phyloP scores from a whole-genome alignment of 1,284 basidiomycete genomes.

The Ustilago bromivora region DNA sequence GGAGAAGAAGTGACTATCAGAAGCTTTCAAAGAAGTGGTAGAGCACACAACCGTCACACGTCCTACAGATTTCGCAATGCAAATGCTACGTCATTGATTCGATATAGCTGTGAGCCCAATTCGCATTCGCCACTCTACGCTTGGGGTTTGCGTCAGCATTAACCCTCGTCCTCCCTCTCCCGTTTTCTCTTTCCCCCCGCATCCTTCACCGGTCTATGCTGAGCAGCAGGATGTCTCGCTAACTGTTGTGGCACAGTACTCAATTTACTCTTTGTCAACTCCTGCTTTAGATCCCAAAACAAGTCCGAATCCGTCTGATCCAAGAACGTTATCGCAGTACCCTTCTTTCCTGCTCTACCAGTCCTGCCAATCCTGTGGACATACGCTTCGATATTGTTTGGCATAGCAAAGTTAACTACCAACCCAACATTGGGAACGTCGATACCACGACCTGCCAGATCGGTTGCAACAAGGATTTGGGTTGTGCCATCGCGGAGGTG shows the following conservation, averaged over 20 bases:
- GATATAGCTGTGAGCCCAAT: background rate
- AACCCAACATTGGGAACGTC: constrained; percentile 95
- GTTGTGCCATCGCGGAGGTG: constrained; percentile 85
- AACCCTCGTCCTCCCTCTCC: constrained; percentile 46
- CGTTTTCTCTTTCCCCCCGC: constrained; percentile 34
- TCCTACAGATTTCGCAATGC: background rate
- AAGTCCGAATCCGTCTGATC: constrained; percentile 96
- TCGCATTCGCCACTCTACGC: background rate
- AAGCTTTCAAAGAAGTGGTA: background rate
- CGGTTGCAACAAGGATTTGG: constrained; percentile 90
- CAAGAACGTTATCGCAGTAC: constrained; percentile 92
- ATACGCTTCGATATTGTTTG: constrained; percentile 93
- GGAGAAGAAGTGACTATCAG: constrained; percentile 1
- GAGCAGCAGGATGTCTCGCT: constrained; percentile 63
- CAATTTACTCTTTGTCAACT: constrained; percentile 60
- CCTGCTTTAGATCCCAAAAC: constrained; percentile 73
- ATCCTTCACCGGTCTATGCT: constrained; percentile 41
- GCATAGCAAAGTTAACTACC: constrained; percentile 98
- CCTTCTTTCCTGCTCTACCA: constrained; percentile 94
- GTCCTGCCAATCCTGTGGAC: constrained; percentile 98
- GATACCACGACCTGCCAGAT: constrained; percentile 97
- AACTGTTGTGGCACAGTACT: constrained; percentile 55
- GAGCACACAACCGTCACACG: background rate
- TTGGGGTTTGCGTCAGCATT: background rate
- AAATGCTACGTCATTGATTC: background rate